These are phyloP conservation scores for Polytrichum formosum DNA, from an alignment of 225 moss, liverwort and hornwort species.

Conservation along the genomic window DNA sequence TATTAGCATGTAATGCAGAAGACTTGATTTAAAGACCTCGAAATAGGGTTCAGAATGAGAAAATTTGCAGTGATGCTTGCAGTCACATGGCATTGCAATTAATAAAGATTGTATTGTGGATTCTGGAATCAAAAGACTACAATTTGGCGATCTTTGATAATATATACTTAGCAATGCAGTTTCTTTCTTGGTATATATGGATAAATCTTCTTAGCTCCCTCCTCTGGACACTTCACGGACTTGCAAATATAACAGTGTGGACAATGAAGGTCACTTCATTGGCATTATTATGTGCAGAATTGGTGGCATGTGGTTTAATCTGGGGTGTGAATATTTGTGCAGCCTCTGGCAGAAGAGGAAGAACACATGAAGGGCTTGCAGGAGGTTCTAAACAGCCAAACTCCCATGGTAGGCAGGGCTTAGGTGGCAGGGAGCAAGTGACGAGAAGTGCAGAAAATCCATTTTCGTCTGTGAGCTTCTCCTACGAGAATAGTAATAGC, in stretches of 20 bases:
- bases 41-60: background rate
- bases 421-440: slow-evolving; percentile 14
- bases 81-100: background rate
- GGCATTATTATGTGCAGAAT: slow-evolving; percentile 10
- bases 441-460: slow-evolving; percentile 25
- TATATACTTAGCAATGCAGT: no score
- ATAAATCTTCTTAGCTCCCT: background rate
- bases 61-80: background rate
- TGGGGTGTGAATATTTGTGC: slow-evolving; percentile 11
- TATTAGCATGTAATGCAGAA: no score
- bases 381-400: slow-evolving; percentile 21
- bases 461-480: slow-evolving; percentile 41
- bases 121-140: no score
- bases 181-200: background rate
- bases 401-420: slow-evolving; percentile 23
- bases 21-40: no score
- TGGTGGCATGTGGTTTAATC: slow-evolving; percentile 3
- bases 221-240: background rate
- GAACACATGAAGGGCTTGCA: slow-evolving; percentile 21
- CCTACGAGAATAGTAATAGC: slow-evolving; percentile 30
- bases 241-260: no score
- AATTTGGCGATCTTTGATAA: no score
- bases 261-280: no score
- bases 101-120: background rate
- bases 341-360: slow-evolving; percentile 40